phyloP scores from a whole-genome alignment of 2,329 filamentous ascomycete species.

The Colletotrichum sp. region DNA sequence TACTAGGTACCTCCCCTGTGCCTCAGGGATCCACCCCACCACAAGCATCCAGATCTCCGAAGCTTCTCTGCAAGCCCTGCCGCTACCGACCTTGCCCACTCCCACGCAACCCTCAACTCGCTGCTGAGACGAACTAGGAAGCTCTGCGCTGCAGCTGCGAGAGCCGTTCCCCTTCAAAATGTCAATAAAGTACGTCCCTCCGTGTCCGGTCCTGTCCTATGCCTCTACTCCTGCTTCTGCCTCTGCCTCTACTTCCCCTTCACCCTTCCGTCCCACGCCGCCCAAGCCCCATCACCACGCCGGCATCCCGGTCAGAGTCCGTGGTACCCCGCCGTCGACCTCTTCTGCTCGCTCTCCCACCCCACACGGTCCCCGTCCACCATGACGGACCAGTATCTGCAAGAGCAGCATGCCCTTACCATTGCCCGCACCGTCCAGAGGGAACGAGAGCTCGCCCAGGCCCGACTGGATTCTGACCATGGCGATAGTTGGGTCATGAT shows the following conservation, averaged over 20 bases:
- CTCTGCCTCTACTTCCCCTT: not conserved
- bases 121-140: conserved; percentile 24
- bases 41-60: conserved; percentile 24
- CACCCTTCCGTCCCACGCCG: conserved; percentile 5
- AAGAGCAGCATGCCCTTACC: conserved; percentile 49
- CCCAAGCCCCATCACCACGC: conserved; percentile 14
- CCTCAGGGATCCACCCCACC: conserved; percentile 24
- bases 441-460: conserved; percentile 27
- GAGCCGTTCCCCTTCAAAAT: conserved; percentile 34
- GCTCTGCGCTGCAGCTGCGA: conserved; percentile 20
- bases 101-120: conserved; percentile 23
- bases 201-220: conserved; percentile 6
- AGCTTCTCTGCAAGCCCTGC: conserved; percentile 25
- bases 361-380: conserved; percentile 17
- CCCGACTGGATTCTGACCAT: conserved; percentile 56
- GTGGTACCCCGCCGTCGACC: conserved; percentile 18
- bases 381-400: conserved; percentile 49
- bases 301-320: conserved; percentile 17
- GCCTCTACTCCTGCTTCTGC: not conserved
- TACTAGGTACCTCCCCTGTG: conserved; percentile 21
- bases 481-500: conserved; percentile 88
- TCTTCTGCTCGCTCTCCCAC: conserved; percentile 11
- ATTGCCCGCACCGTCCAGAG: conserved; percentile 42
- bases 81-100: conserved; percentile 23
- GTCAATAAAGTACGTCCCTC: conserved; percentile 60